These are phyloP conservation scores for Letharia columbiana DNA, from an alignment of 495 filamentous ascomycete genomes.

Conservation along the genomic window DNA sequence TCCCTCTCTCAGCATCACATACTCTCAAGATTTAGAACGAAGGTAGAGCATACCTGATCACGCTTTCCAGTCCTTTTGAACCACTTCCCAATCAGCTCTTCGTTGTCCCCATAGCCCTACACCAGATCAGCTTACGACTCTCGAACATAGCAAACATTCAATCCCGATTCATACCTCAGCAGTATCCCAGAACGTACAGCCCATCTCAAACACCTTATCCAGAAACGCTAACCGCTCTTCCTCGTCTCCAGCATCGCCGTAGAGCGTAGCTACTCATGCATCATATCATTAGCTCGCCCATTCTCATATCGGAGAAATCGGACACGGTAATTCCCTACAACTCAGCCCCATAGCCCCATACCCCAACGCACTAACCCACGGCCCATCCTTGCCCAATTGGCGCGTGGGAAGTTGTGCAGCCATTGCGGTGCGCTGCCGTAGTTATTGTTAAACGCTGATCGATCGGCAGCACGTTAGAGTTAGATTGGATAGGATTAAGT, in stretches of 20 bases:
- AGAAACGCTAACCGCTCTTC: slow-evolving; percentile 33
- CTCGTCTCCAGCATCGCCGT: slow-evolving; percentile 33
- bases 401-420: slow-evolving; percentile 32
- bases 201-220: slow-evolving; percentile 40
- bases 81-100: slow-evolving; percentile 34
- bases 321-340: neutral
- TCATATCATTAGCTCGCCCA: neutral
- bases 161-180: slow-evolving; percentile 35
- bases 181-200: slow-evolving; percentile 51
- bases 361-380: slow-evolving; percentile 44
- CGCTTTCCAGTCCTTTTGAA: slow-evolving; percentile 44
- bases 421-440: neutral
- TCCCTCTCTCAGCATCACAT: neutral
- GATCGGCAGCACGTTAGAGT: too few species aligned
- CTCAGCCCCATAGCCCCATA: slow-evolving; percentile 50
- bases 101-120: slow-evolving; percentile 29
- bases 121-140: too few species aligned
- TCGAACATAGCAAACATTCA: too few species aligned
- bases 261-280: slow-evolving; percentile 26
- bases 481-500: too few species aligned
- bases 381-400: slow-evolving; percentile 46
- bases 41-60: slow-evolving; percentile 36
- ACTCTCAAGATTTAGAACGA: neutral
- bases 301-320: too few species aligned
- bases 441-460: too few species aligned